A percentile compares a stretch with the other conserved stretches of the same genome.
These are phyloP conservation scores for Porphyra umbilicalis DNA, from an alignment of 31 red algal species.

Conservation along the genomic window DNA sequence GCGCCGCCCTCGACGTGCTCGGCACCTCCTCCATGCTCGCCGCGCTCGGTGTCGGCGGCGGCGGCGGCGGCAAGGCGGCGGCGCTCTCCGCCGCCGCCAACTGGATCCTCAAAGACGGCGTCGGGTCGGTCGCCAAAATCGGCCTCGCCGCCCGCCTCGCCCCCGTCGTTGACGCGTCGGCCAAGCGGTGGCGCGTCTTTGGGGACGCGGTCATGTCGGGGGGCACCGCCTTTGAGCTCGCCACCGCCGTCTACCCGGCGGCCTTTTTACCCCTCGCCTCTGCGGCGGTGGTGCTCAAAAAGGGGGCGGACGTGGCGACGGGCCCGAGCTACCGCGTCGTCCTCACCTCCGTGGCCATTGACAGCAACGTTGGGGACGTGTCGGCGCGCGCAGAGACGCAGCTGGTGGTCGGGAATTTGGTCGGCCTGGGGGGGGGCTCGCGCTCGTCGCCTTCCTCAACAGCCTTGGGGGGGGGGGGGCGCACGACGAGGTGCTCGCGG, in stretches of 20 bases:
- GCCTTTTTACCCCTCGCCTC: conserved; percentile 57
- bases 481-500: conserved; percentile 9
- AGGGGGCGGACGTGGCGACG: conserved; percentile 60
- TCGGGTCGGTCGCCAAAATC: conserved; percentile 59
- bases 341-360: conserved; percentile 40
- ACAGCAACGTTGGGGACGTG: conserved; percentile 66
- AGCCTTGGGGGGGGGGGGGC: background rate
- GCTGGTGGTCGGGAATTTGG: conserved; percentile 60
- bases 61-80: background rate
- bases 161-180: conserved; percentile 30
- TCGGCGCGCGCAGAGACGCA: conserved; percentile 47
- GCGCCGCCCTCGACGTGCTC: conserved; percentile 52
- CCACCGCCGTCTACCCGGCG: conserved; percentile 29
- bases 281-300: conserved; percentile 25
- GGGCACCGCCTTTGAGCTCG: conserved; percentile 41
- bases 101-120: conserved; percentile 84
- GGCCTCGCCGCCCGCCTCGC: conserved; percentile 47
- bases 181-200: conserved; percentile 53
- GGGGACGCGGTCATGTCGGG: conserved; percentile 66
- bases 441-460: conserved; percentile 12
- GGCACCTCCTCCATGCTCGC: conserved; percentile 61
- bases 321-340: conserved; percentile 75
- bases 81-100: conserved; percentile 42
- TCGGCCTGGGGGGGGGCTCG: conserved; percentile 40
- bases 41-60: conserved; percentile 38